Evolutionary conservation across 108 stramenopile species (phyloP), one percentile per base, ranked within the genome.

Genomic region (Nitzschia sp.): DNA sequence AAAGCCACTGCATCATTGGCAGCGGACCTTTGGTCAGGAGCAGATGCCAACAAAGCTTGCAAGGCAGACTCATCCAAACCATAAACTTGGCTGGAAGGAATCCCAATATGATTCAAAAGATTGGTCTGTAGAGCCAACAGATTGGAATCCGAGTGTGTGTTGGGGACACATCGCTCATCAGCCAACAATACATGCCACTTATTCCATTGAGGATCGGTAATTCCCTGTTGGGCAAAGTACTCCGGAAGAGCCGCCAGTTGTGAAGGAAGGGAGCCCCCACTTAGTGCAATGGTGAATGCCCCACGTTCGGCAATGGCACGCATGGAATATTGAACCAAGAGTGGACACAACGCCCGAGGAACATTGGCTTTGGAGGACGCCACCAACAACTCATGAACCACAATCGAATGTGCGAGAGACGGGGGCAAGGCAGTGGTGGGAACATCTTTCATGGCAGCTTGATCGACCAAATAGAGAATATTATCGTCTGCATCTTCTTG

Each of bases 101-200:
- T 82, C 1, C 56, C 48, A 2, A 88, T 69, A 10, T 48, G n/a
- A 38, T 63, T 50, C 29, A 84, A 76, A 51, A 90, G 71, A 41
- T 72, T 24, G 20, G 71, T 56, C 26, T 65, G 72, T 37, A 96
- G 20, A 22, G 90, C 67, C 43, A 77, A 63, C 53, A 91, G 50
- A 77, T 97, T 98, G 26, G 89, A 91, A 76, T 98, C 96, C 1
- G 50, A 68, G 78, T 94, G 51, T 21, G 83, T 64, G 9, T 67
- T 58, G 0, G 84, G 80, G 8, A 98, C 97, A 53, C 91, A 95
- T 40, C 97, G 92, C 72, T 98, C 97, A 78, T 98, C 97, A 20
- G 96, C 95, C 69, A 97, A 79, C 38, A 90, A 55, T 7, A 98
- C 80, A 64, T 91, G 94, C 91, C 93, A 96, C 51, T 80, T 73